Evolutionary conservation across 2,329 filamentous ascomycete genomes (phyloP).

Genomic region (Pestalotiopsis fici): DNA sequence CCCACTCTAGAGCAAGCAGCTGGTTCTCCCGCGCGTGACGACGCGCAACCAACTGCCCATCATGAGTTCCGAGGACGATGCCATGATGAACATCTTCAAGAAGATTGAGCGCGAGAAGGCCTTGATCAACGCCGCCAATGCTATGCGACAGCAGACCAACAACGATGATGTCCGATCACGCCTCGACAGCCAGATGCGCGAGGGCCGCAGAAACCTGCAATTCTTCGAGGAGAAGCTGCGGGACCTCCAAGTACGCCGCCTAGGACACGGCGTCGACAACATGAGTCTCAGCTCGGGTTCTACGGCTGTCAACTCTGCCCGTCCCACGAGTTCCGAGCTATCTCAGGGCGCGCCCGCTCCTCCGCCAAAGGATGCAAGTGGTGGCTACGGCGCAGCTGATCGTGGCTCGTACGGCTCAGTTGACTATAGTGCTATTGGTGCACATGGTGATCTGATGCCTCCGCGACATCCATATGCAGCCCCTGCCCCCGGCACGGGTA

Average conservation of each 20-base stretch:
- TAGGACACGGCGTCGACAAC: slow-evolving; percentile 66
- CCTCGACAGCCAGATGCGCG: slow-evolving; percentile 91
- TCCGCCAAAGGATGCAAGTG: slow-evolving; percentile 70
- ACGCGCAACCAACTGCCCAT: slow-evolving; percentile 40
- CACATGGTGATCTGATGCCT: slow-evolving; percentile 75
- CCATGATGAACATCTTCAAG: slow-evolving; percentile 79
- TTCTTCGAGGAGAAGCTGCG: slow-evolving; percentile 93
- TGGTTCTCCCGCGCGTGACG: slow-evolving; percentile 34
- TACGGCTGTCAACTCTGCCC: slow-evolving; percentile 33
- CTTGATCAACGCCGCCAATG: slow-evolving; percentile 89
- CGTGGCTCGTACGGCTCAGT: slow-evolving; percentile 64
- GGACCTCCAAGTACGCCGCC: slow-evolving; percentile 81
- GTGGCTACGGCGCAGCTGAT: slow-evolving; percentile 45
- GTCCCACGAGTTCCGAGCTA: slow-evolving; percentile 48
- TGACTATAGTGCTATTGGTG: slow-evolving; percentile 60
- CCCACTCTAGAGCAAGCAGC: not conserved
- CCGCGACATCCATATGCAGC: slow-evolving; percentile 78
- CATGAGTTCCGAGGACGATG: slow-evolving; percentile 59
- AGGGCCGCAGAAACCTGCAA: slow-evolving; percentile 88
- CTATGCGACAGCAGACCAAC: slow-evolving; percentile 94
- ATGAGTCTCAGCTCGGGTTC: slow-evolving; percentile 63
- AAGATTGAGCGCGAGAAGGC: slow-evolving; percentile 98
- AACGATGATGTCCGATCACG: slow-evolving; percentile 89
- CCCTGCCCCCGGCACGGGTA: slow-evolving; percentile 64
- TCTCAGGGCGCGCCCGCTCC: slow-evolving; percentile 58